phyloP scores from a whole-genome alignment of 208 protist genomes.

The Acanthamoeba culbertsoni region DNA sequence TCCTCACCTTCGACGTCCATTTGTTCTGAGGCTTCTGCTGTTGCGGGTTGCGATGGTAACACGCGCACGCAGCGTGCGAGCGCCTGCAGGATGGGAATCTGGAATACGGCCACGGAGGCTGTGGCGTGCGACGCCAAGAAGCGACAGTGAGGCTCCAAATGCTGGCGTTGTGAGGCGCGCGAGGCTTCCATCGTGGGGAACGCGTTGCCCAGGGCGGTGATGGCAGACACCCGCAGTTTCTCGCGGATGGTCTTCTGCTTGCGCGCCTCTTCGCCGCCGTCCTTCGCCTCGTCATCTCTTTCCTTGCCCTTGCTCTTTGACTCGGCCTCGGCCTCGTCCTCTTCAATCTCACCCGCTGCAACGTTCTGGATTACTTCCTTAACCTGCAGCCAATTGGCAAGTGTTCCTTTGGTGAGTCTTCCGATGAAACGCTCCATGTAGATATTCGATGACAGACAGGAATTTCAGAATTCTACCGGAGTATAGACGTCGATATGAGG shows the following conservation, averaged over 20 bases:
- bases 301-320: slow-evolving; percentile 41
- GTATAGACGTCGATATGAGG: slow-evolving; percentile 57
- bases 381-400: neutral
- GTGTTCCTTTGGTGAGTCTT: neutral
- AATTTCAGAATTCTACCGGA: no score
- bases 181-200: neutral
- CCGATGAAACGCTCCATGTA: neutral
- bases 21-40: no score
- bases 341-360: slow-evolving; percentile 3
- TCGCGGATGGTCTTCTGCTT: neutral
- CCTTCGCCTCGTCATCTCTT: neutral
- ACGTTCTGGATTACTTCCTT: neutral
- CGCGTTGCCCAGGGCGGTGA: slow-evolving; percentile 27
- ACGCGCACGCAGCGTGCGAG: neutral
- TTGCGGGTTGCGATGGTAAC: neutral
- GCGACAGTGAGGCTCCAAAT: neutral
- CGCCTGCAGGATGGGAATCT: slow-evolving; percentile 21
- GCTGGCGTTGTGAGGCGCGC: neutral
- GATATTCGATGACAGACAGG: neutral
- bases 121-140: neutral
- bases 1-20: neutral
- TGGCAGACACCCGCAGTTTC: neutral
- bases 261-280: neutral
- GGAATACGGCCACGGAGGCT: neutral
- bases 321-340: slow-evolving; percentile 42